Conservation (phyloP, 2,329 filamentous ascomycete species). For the Aspergillus awamori region DNA sequence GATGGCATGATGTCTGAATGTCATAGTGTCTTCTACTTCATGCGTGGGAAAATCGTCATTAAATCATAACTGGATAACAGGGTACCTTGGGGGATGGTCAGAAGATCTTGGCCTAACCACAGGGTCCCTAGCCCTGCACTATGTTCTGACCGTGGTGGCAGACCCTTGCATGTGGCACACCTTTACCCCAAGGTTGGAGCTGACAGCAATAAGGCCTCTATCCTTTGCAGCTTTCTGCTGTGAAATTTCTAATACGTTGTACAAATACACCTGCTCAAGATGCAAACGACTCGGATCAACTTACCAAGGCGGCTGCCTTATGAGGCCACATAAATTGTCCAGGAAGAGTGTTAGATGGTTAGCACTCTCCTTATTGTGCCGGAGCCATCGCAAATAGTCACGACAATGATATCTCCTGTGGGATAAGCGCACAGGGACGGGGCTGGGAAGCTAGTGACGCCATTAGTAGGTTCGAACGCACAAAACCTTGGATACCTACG, state of each 20-base stretch:
- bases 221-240: neutral
- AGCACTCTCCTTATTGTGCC: too few relatives aligned
- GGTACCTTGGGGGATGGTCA: neutral
- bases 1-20: constrained; percentile 18
- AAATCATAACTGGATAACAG: neutral
- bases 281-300: neutral
- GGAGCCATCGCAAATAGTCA: too few relatives aligned
- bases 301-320: neutral
- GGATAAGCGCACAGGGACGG: too few relatives aligned
- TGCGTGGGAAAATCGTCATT: neutral
- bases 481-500: too few relatives aligned
- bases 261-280: neutral
- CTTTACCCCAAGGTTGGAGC: neutral
- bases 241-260: neutral
- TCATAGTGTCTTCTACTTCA: too few relatives aligned
- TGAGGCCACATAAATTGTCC: too few relatives aligned
- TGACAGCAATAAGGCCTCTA: neutral
- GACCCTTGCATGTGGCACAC: neutral
- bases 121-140: neutral
- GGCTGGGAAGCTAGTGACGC: too few relatives aligned
- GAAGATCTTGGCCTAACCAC: neutral
- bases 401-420: too few relatives aligned
- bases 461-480: too few relatives aligned
- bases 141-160: neutral
- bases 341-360: too few relatives aligned